Percentiles rank a stretch among this genome's conserved stretches.
These are phyloP conservation scores for Amaranthus tricolor DNA, from an alignment of 179 eudicot genomes.

Conservation along the genomic window DNA sequence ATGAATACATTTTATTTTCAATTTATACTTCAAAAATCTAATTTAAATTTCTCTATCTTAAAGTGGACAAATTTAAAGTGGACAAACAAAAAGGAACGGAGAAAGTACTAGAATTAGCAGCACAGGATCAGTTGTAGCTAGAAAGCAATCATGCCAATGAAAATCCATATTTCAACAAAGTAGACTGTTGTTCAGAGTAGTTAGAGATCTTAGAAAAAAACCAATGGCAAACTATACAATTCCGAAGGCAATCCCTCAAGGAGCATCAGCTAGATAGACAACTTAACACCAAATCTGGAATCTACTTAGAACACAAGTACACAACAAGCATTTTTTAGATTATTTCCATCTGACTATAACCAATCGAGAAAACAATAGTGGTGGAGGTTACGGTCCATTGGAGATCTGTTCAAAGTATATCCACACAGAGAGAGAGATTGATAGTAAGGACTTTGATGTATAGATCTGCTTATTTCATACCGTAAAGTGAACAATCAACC, in stretches of 20 bases:
- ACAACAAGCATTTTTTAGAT: neutral
- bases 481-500: neutral
- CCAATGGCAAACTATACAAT: slow-evolving; percentile 2
- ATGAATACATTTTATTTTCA: too few relatives aligned
- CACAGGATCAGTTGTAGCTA: neutral
- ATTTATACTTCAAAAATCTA: too few relatives aligned
- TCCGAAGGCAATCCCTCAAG: neutral
- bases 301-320: neutral
- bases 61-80: too few relatives aligned
- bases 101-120: neutral
- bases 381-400: neutral
- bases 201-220: neutral
- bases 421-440: slow-evolving; percentile 2
- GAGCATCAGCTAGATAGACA: slow-evolving; percentile 10
- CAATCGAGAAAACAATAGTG: neutral
- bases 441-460: neutral
- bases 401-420: neutral
- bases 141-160: neutral
- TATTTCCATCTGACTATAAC: neutral
- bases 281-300: neutral
- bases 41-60: too few relatives aligned
- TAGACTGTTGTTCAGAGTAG: neutral
- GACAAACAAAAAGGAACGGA: too few relatives aligned
- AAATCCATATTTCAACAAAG: neutral
- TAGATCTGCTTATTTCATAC: slow-evolving; percentile 12